Conservation (phyloP, 2,329 filamentous ascomycete species). For the Pestalotiopsis sp. region DNA sequence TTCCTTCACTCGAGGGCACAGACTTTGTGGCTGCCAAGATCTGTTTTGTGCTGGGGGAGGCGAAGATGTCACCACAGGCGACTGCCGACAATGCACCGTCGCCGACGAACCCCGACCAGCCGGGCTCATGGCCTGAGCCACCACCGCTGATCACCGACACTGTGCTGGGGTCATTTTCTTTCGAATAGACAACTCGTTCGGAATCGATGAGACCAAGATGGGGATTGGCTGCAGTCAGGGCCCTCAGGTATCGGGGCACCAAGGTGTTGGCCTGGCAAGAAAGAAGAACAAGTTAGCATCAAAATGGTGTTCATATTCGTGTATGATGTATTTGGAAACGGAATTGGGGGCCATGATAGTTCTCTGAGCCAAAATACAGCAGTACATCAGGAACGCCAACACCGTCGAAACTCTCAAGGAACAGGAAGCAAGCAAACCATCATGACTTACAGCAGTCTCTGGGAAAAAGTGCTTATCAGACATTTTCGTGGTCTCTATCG, state of each 20-base stretch:
- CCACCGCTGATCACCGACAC: conserved; percentile 68
- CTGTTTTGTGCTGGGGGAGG: conserved; percentile 73
- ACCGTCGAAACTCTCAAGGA: neutral
- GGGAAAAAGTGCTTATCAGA: conserved; percentile 16
- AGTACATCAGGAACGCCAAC: neutral
- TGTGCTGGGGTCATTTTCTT: conserved; percentile 26
- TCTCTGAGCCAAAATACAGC: neutral
- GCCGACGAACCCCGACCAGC: conserved; percentile 72
- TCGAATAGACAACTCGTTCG: conserved; percentile 41
- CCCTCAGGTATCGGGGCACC: conserved; percentile 24
- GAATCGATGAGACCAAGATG: conserved; percentile 43
- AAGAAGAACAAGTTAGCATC: neutral
- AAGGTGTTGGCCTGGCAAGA: conserved; percentile 20
- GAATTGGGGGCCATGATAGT: neutral
- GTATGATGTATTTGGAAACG: neutral
- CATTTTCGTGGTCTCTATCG: conserved; percentile 2
- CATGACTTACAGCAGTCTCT: conserved; percentile 3
- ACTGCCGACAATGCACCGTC: conserved; percentile 68
- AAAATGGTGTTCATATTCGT: neutral
- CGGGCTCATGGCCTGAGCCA: conserved; percentile 73
- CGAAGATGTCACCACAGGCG: conserved; percentile 75
- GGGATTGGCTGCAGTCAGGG: conserved; percentile 23
- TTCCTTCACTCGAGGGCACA: conserved; percentile 64
- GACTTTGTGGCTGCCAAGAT: conserved; percentile 65
- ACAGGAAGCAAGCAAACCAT: neutral